phyloP scores from a whole-genome alignment of 2,329 filamentous ascomycete species.

The Colletotrichum zoysiae region DNA sequence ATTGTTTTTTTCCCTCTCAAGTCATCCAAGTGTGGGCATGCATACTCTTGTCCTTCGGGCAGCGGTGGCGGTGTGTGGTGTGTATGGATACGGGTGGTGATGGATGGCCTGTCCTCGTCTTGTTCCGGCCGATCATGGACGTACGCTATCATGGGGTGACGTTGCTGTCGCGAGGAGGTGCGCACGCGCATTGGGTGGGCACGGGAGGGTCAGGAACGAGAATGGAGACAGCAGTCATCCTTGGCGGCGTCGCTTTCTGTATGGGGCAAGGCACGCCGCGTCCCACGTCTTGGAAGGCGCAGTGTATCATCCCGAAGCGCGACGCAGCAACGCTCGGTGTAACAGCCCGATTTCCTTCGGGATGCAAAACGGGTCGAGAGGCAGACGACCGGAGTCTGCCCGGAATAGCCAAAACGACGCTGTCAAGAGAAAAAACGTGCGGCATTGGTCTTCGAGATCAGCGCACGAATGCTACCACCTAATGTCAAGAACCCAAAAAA shows the following conservation, averaged over 20 bases:
- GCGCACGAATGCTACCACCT: slow-evolving; percentile 36
- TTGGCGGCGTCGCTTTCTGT: slow-evolving; percentile 17
- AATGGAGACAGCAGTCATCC: slow-evolving; percentile 27
- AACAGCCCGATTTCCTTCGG: slow-evolving; percentile 1
- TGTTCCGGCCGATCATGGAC: slow-evolving; percentile 15
- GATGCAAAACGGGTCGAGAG: slow-evolving; percentile 1
- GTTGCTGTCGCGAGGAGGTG: neutral
- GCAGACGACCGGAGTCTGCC: slow-evolving; percentile 9
- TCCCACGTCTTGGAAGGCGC: slow-evolving; percentile 3
- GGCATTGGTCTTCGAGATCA: slow-evolving; percentile 19
- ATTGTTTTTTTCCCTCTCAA: slow-evolving; percentile 16
- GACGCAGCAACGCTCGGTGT: slow-evolving; percentile 25
- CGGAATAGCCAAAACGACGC: slow-evolving; percentile 19
- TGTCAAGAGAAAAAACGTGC: slow-evolving; percentile 26
- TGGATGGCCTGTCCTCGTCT: slow-evolving; percentile 28
- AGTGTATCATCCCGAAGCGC: slow-evolving; percentile 39
- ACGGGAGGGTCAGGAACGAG: slow-evolving; percentile 1
- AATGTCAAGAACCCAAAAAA: slow-evolving; percentile 30
- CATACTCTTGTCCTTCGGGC: slow-evolving; percentile 12
- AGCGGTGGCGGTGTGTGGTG: slow-evolving; percentile 2
- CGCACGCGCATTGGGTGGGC: neutral
- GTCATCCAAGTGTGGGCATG: slow-evolving; percentile 20
- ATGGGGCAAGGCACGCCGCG: neutral
- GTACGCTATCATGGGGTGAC: slow-evolving; percentile 12
- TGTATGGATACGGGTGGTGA: neutral